Base-by-base conservation (phyloP, 106 monocot genomes). In the Phalaenopsis aphrodite region DNA sequence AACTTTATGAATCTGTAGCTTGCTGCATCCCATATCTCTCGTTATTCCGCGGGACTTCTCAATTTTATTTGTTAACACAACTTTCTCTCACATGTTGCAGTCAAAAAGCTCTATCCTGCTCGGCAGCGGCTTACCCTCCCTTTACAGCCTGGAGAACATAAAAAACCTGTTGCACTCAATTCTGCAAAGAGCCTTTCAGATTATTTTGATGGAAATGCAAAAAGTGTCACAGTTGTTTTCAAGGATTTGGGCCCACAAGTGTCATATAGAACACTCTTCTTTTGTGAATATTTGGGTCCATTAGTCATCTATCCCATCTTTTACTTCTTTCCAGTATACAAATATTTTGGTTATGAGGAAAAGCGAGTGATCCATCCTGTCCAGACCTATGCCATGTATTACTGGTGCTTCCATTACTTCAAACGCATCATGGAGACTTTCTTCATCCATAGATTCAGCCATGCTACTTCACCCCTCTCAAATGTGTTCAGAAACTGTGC, bases 401-500 rank as follows among this genome's bases (percentile, higher is more conserved):
- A 92, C 85, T 97, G 92, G 92, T 94, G 94, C 78, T 89, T 94
- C 84, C 97, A 97, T 68, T 97, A 97, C 86, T 89, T 86, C 85
- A 97, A 97, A 64, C 85, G 94, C 9, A 92, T 97, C 46, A 76
- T 94, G 84, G 97, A 97, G 82, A 97, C 94, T 46, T 94, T 97
- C 83, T 97, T 97, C 55, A 89, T 97, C 4, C 97, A 97, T 77
- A 82, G 97, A 41, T 97, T 97, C 87, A 94, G 94, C 79, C 96
- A 97, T 81, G 98, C 98, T 42, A 98, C 98, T 38, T 98, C 97
- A 55, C 98, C 97, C 41, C 52, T 98, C 5, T 89, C 98, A 16
- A 98, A 98, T 79, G 98, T 94, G 9, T 98, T 92, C 80, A 88
- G 94, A 75, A 94, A 98, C 79, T 98, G 98, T 82, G 90, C 90